These are phyloP conservation scores for Picocystis salinarum DNA, from an alignment of 139 green algal species.

Conservation along the genomic window DNA sequence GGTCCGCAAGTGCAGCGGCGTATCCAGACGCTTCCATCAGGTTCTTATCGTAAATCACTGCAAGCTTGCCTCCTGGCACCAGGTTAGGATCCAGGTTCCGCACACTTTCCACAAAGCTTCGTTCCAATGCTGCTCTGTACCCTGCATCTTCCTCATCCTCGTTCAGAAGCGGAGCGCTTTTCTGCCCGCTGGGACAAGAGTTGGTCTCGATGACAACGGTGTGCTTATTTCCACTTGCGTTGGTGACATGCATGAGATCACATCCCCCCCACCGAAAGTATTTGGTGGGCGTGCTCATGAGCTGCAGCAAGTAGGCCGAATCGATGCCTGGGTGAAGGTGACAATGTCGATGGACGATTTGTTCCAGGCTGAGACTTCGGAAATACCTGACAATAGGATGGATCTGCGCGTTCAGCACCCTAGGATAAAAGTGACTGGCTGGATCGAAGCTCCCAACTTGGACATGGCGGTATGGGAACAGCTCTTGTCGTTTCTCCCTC, in stretches of 20 bases:
- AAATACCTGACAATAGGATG: slow-evolving; percentile 12
- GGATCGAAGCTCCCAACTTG: slow-evolving; percentile 10
- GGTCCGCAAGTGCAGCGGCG: slow-evolving; percentile 9
- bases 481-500: too few relatives aligned
- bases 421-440: slow-evolving; percentile 8
- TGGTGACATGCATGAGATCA: slow-evolving; percentile 13
- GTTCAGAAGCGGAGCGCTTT: slow-evolving; percentile 12
- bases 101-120: too few relatives aligned
- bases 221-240: slow-evolving; percentile 5
- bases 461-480: too few relatives aligned
- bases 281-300: slow-evolving; percentile 4
- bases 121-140: slow-evolving; percentile 11
- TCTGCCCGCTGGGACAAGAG: slow-evolving; percentile 14
- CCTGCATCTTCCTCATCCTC: slow-evolving; percentile 11
- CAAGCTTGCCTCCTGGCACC: slow-evolving; percentile 6
- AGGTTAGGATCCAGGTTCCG: slow-evolving; percentile 7
- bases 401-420: slow-evolving; percentile 16
- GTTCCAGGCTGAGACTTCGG: slow-evolving; percentile 11
- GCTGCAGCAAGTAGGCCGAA: slow-evolving; percentile 7
- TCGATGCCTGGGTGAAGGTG: slow-evolving; percentile 9
- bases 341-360: slow-evolving; percentile 12
- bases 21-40: slow-evolving; percentile 13
- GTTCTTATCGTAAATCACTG: slow-evolving; percentile 14
- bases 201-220: slow-evolving; percentile 15
- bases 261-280: slow-evolving; percentile 12